These are phyloP conservation scores for Mycena citricolor DNA, from an alignment of 1,284 basidiomycete genomes.

Conservation along the genomic window DNA sequence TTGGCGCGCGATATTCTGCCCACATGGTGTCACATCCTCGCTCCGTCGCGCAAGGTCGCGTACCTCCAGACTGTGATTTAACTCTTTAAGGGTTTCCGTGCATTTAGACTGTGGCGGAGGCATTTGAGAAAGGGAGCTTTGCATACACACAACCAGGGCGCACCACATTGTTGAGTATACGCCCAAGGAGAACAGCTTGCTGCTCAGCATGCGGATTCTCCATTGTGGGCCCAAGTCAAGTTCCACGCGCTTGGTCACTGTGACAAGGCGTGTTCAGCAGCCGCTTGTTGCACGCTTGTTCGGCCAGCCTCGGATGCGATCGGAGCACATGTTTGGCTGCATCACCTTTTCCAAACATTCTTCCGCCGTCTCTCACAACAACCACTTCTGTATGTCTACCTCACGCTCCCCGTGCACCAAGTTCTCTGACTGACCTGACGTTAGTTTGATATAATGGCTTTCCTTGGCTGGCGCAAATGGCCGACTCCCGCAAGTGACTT, in stretches of 20 bases:
- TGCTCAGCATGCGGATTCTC: slow-evolving; percentile 91
- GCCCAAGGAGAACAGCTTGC: slow-evolving; percentile 84
- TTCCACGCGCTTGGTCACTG: no score
- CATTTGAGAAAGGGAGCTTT: no score
- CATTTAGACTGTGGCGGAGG: slow-evolving; percentile 61
- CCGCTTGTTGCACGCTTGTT: no score
- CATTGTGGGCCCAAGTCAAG: slow-evolving; percentile 58
- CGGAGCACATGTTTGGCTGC: no score
- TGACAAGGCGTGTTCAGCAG: no score
- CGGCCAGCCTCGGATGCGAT: no score
- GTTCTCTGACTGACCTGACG: no score
- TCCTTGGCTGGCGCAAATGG: slow-evolving; percentile 78
- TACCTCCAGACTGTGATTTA: slow-evolving; percentile 78
- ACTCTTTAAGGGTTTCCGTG: slow-evolving; percentile 76
- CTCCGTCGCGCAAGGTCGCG: slow-evolving; percentile 17
- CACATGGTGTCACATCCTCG: slow-evolving; percentile 1
- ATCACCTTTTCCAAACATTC: no score
- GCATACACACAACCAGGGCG: slow-evolving; percentile 30
- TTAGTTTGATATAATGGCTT: no score
- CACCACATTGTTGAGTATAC: slow-evolving; percentile 89
- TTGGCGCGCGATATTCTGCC: slow-evolving; percentile 68
- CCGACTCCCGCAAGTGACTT: slow-evolving; percentile 61
- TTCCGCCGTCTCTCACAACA: no score
- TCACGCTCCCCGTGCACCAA: no score
- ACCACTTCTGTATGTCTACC: no score